Evolutionary conservation across 768 basidiomycete species (phyloP), one percentile per base, ranked within the genome.

Genomic region (Polyporus arcularius): DNA sequence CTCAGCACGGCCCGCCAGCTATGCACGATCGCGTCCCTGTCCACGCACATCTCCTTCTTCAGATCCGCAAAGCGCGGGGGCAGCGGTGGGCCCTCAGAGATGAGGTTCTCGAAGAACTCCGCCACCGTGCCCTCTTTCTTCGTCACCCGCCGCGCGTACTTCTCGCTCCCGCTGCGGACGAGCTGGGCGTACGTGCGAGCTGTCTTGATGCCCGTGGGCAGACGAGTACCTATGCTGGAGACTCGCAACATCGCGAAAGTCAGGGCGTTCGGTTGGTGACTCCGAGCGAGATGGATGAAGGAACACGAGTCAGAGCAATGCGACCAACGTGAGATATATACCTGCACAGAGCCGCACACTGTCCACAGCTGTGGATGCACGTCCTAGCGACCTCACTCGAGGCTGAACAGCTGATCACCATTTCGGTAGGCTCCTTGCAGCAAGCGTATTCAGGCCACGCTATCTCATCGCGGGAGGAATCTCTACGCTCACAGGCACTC

Each of bases 11-110:
- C 76, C 45, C 74, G 75, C 87, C 88, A 90, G 47, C 79, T 79
- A 61, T 80, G 71, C 7, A 74, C 62, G 10, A 89, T 70, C 2
- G 60, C 65, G 10, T 85, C 82, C 8, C 53, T 51, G 49, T 67
- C 65, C 9, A 63, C 72, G 72, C 81, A 82, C 0, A 90, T 60
- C 30, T 72, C 69, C 60, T 78, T 79, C 75, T 93, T 92, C 28
- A 92, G 71, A 6, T 80, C 78, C 0, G 78, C 65, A 61, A 90
- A 91, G 0, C 88, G 80, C 8, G 74, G 67, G 0, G 87, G 87
- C 4, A 90, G 79, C 4, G 70, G 71, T 1, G 71, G 71, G 4
- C 71, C 71, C 42, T 74, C 72, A 30, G 76, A 76, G 2, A 75
- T 74, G 8, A 83, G 73, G 3, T 80, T 79, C 0, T 78, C 73